Conservation (phyloP, 2,329 filamentous ascomycete species). For the Zymoseptoria brevis region DNA sequence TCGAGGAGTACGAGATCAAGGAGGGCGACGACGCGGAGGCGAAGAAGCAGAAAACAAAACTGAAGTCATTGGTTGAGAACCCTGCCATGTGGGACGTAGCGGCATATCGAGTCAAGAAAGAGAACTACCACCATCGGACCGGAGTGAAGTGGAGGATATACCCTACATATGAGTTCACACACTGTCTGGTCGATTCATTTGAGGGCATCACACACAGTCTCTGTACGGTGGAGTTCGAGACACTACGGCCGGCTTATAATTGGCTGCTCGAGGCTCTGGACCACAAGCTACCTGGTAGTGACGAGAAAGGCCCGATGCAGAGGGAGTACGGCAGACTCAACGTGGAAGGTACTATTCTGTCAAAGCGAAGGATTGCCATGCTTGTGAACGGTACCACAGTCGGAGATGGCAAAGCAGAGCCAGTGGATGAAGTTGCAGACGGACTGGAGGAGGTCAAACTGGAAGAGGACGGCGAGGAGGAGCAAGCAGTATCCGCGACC, state of each 20-base stretch:
- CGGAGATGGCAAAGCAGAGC: slow-evolving; percentile 16
- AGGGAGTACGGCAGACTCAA: slow-evolving; percentile 75
- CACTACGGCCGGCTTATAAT: slow-evolving; percentile 79
- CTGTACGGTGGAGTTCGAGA: slow-evolving; percentile 87
- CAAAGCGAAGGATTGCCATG: slow-evolving; percentile 75
- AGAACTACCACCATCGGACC: slow-evolving; percentile 67
- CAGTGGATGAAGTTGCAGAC: slow-evolving; percentile 23
- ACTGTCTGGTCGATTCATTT: slow-evolving; percentile 86
- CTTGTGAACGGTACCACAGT: slow-evolving; percentile 59
- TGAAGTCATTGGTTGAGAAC: slow-evolving; percentile 54
- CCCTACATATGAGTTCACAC: slow-evolving; percentile 82
- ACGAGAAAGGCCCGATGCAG: slow-evolving; percentile 66
- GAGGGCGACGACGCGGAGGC: slow-evolving; percentile 25
- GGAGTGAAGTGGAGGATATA: slow-evolving; percentile 85
- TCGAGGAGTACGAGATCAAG: slow-evolving; percentile 28
- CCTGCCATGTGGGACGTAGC: slow-evolving; percentile 96
- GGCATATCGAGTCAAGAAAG: slow-evolving; percentile 76
- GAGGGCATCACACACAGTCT: slow-evolving; percentile 87
- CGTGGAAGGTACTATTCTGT: slow-evolving; percentile 75
- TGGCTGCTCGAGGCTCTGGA: slow-evolving; percentile 76
- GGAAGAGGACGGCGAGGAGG: slow-evolving; percentile 34
- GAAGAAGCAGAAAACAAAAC: slow-evolving; percentile 28
- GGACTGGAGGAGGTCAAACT: slow-evolving; percentile 35
- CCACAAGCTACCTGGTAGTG: slow-evolving; percentile 60
- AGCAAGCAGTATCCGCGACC: slow-evolving; percentile 20